Evolutionary conservation across 805 yeast species (phyloP).

Genomic region (Lipomyces orientalis): DNA sequence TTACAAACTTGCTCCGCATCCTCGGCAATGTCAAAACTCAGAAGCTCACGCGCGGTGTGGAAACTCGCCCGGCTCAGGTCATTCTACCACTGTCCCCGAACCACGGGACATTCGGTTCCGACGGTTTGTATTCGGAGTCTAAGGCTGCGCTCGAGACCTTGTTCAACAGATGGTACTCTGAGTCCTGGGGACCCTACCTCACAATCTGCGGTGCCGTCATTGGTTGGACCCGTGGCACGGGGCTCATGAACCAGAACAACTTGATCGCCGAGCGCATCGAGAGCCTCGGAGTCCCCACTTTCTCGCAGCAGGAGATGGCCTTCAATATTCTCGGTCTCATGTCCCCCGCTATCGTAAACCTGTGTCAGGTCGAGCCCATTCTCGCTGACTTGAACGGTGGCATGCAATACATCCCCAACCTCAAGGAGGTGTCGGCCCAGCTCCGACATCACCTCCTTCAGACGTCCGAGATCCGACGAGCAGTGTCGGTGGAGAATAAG

Average conservation of each 20-base stretch:
- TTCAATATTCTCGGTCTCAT: conserved; percentile 92
- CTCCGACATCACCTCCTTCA: conserved; percentile 74
- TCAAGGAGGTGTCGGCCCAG: conserved; percentile 81
- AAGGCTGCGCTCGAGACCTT: conserved; percentile 91
- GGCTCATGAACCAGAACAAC: conserved; percentile 95
- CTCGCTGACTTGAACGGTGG: conserved; percentile 99
- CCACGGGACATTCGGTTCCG: conserved; percentile 98
- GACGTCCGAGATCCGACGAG: conserved; percentile 92
- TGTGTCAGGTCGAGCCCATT: conserved; percentile 90
- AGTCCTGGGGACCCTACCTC: conserved; percentile 90
- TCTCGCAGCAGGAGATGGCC: conserved; percentile 98
- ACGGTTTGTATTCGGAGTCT: conserved; percentile 97
- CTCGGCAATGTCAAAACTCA: conserved; percentile 86
- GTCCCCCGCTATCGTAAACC: conserved; percentile 78
- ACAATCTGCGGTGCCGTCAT: conserved; percentile 97
- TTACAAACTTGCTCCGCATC: conserved; percentile 89
- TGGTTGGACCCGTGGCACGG: conserved; percentile 99
- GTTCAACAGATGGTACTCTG: conserved; percentile 98
- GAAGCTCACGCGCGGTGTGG: conserved; percentile 72
- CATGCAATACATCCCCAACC: conserved; percentile 85
- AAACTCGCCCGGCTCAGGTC: conserved; percentile 97
- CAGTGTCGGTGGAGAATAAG: no score
- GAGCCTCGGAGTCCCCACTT: conserved; percentile 92
- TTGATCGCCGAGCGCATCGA: conserved; percentile 97
- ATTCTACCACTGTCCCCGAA: conserved; percentile 95